phyloP scores from a whole-genome alignment of 805 yeast species.

The Candida manassasensis region DNA sequence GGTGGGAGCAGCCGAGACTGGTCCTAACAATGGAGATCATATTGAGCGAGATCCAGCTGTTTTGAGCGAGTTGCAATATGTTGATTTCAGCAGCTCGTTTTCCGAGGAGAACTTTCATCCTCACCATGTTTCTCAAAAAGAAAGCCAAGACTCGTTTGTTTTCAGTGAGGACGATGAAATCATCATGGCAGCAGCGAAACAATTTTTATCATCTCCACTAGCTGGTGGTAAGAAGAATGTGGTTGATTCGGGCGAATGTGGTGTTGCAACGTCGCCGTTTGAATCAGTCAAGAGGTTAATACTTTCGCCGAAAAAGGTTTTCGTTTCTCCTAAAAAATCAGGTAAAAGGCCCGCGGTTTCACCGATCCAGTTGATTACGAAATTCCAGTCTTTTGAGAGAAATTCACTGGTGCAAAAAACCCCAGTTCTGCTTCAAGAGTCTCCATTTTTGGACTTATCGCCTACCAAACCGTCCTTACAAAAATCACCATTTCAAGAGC shows the following conservation, averaged over 20 bases:
- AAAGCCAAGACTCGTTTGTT: constrained; percentile 5
- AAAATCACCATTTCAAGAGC: not conserved
- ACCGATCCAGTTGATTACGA: not conserved
- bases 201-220: not conserved
- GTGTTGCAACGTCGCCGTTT: constrained; percentile 1
- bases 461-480: not conserved
- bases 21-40: not conserved
- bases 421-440: not conserved
- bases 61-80: constrained; percentile 3
- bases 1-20: not conserved
- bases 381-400: not conserved
- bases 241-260: not conserved
- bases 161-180: constrained; percentile 5
- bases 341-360: constrained; percentile 1
- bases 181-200: constrained; percentile 2
- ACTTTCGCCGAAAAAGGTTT: constrained; percentile 2
- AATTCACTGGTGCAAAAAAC: not conserved
- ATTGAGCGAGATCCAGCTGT: constrained; percentile 3
- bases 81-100: constrained; percentile 4
- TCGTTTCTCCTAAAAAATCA: constrained; percentile 3
- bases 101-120: not conserved
- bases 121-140: not conserved
- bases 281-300: constrained; percentile 4
- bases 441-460: constrained; percentile 1
- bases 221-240: not conserved